Conservation (phyloP, 371 early-diverging fungal genomes). For the Lichtheimia hyalospora region DNA sequence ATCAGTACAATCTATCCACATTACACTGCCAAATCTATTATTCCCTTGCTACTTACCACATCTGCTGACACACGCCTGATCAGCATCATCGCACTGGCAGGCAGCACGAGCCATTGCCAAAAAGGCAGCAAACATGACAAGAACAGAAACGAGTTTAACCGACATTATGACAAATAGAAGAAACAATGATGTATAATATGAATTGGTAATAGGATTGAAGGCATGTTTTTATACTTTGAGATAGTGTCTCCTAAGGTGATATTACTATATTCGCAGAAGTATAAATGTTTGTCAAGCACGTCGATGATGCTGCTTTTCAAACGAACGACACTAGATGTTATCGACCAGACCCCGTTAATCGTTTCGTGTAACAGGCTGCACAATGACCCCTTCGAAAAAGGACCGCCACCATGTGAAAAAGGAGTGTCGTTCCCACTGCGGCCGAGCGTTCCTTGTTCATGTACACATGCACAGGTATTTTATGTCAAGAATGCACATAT, state of each 20-base stretch:
- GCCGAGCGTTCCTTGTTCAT: no score
- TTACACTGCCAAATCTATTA: neutral
- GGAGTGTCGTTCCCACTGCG: neutral
- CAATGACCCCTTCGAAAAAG: neutral
- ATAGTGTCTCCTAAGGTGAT: neutral
- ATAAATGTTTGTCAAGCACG: neutral
- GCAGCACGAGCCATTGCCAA: neutral
- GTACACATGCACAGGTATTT: no score
- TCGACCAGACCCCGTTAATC: neutral
- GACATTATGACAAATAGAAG: slow-evolving; percentile 3
- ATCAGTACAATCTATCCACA: neutral
- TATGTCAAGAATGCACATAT: no score
- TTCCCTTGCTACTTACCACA: slow-evolving; percentile 7
- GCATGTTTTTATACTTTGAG: neutral
- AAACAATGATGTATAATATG: neutral
- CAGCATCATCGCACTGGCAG: slow-evolving; percentile 7
- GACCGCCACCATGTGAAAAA: neutral
- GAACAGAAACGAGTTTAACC: neutral
- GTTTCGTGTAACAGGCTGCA: neutral
- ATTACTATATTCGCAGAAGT: neutral
- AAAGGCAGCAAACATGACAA: neutral
- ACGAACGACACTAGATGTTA: neutral
- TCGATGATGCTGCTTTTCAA: neutral
- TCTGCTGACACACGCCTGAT: slow-evolving; percentile 5
- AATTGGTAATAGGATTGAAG: neutral